Percentiles rank a stretch among this genome's conserved stretches.
Conservation (phyloP, 2,329 filamentous ascomycete species). For the Chalaropsis thielavioides region DNA sequence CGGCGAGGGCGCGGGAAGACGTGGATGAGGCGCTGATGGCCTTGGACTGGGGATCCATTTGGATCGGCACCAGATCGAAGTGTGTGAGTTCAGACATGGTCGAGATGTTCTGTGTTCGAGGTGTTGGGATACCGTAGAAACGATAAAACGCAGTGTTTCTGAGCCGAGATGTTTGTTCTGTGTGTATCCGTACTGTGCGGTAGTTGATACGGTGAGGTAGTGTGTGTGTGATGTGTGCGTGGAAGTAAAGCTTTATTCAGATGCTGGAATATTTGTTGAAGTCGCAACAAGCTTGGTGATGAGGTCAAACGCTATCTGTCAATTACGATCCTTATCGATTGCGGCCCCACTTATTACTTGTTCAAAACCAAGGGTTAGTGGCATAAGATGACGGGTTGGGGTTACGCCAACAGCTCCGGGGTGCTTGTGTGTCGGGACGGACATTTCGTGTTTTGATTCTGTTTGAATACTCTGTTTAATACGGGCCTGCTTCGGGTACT, state of each 20-base stretch:
- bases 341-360: conserved; percentile 2
- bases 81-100: conserved; percentile 48
- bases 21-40: conserved; percentile 42
- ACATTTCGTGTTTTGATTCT: not conserved
- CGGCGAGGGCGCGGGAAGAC: conserved; percentile 37
- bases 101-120: not conserved
- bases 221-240: not conserved
- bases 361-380: not conserved
- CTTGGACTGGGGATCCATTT: conserved; percentile 71
- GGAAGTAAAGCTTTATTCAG: not conserved
- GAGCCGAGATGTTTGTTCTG: not conserved
- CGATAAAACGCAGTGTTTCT: too few species aligned
- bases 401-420: not conserved
- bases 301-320: conserved; percentile 11
- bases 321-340: conserved; percentile 12
- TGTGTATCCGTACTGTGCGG: not conserved
- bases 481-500: too few species aligned
- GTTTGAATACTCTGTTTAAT: not conserved
- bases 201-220: not conserved
- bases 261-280: not conserved
- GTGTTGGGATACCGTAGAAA: not conserved
- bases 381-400: not conserved
- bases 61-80: conserved; percentile 70
- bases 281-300: not conserved
- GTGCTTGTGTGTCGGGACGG: not conserved